Evolutionary conservation across 768 basidiomycete species (phyloP).

Genomic region (Kwoniella botswanensis): DNA sequence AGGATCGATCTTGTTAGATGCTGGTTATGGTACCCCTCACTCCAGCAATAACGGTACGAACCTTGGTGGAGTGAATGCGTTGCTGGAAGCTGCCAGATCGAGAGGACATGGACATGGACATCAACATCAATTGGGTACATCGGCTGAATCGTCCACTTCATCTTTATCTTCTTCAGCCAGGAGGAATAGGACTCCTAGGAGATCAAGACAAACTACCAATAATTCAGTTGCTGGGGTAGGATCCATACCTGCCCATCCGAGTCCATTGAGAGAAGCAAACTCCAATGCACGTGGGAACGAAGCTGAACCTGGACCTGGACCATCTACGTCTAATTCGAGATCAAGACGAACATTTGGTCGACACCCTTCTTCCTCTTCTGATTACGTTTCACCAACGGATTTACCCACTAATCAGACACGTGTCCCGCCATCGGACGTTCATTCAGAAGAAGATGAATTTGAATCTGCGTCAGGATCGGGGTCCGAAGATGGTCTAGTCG

Average conservation of each 20-base stretch:
- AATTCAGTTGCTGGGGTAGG: slow-evolving; percentile 8
- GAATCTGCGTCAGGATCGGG: background rate
- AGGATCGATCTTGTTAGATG: slow-evolving; percentile 92
- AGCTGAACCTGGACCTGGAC: slow-evolving; percentile 31
- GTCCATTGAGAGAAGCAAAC: slow-evolving; percentile 32
- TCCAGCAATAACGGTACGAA: slow-evolving; percentile 18
- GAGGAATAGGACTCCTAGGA: slow-evolving; percentile 2
- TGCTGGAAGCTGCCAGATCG: slow-evolving; percentile 46
- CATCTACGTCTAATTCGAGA: slow-evolving; percentile 22
- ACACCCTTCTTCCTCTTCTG: background rate
- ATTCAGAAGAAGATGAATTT: slow-evolving; percentile 20
- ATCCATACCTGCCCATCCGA: slow-evolving; percentile 43
- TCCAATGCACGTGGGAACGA: background rate
- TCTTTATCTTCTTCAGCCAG: slow-evolving; percentile 11
- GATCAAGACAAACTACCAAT: slow-evolving; percentile 14
- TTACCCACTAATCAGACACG: slow-evolving; percentile 2
- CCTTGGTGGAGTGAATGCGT: slow-evolving; percentile 33
- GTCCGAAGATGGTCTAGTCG: slow-evolving; percentile 2
- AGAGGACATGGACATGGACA: slow-evolving; percentile 15
- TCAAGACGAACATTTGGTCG: slow-evolving; percentile 15
- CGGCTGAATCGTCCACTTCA: slow-evolving; percentile 28
- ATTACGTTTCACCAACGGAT: background rate
- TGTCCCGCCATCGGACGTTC: slow-evolving; percentile 5
- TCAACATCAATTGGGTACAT: slow-evolving; percentile 23
- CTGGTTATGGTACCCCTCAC: slow-evolving; percentile 67